Evolutionary conservation across 768 basidiomycete genomes (phyloP).

Genomic region (Chalciporus chontae): DNA sequence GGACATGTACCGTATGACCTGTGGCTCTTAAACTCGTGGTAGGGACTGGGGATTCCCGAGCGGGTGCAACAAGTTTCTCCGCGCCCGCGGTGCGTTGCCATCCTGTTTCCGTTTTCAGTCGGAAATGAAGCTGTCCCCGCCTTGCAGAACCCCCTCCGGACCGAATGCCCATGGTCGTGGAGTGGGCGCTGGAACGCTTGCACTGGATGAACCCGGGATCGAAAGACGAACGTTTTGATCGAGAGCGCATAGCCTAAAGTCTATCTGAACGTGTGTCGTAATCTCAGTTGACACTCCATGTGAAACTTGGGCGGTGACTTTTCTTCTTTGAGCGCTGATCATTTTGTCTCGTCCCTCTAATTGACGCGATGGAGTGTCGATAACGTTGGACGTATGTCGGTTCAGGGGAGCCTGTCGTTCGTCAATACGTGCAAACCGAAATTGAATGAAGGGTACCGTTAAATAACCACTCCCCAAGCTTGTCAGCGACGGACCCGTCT

Average conservation of each 20-base stretch:
- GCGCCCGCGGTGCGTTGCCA: not conserved
- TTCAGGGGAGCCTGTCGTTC: not conserved
- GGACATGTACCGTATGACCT: no score
- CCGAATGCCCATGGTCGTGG: constrained; percentile 2
- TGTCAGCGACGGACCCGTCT: not conserved
- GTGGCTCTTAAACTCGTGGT: not conserved
- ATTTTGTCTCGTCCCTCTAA: no score
- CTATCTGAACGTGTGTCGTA: not conserved
- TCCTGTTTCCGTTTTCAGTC: not conserved
- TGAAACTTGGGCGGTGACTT: not conserved
- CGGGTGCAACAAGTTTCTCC: not conserved
- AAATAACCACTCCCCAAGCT: not conserved
- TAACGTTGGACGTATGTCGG: no score
- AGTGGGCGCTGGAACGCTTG: not conserved
- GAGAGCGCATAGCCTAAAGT: not conserved
- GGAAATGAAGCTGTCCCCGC: not conserved
- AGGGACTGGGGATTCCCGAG: not conserved
- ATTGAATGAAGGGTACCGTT: not conserved
- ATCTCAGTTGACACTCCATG: not conserved
- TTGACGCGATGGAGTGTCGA: not conserved
- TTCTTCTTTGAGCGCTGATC: no score
- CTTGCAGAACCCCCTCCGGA: not conserved
- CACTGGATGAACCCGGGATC: not conserved
- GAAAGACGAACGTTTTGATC: not conserved
- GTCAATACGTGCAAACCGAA: no score